Evolutionary conservation across 129 eudicot genomes (phyloP), one percentile per base, ranked within the genome.

Genomic region (Pseudognaphalium luteoalbum): DNA sequence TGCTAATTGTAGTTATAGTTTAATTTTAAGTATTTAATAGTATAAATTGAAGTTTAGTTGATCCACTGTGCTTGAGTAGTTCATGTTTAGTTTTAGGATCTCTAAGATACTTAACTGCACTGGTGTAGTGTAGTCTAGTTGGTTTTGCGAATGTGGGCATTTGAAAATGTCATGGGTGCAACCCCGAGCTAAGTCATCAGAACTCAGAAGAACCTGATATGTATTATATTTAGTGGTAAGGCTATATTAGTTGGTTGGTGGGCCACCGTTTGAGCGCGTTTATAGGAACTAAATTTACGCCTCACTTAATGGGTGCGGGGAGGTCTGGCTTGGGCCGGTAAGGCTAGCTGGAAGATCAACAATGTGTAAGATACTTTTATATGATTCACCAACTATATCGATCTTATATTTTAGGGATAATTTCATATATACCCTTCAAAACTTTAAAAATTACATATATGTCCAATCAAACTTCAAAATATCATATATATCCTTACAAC

Each of bases 81-180:
- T 41, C 47, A 41, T 41, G 44, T 7, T 39, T 1, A 39, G 75
- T 51, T 70, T 32, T 56, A 59, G 22, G 70, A 60, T 74, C 69
- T 15, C 66, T 41, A 41, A 41, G 14, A 41, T 41, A 41, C 4
- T 41, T 41, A n/a, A 12, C 47, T 9, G 47, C 47, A 8, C 3
- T 14, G 14, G 2, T 41, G 47, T 41, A 47, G 54, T 47, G 54
- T 41, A 41, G 47, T 47, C 54, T 3, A 47, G n/a, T 12, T 47
- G 54, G 54, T 47, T 47, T 3, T 14, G 54, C 1, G 12, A n/a
- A 47, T 47, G 54, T 47, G 6, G 54, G 54, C 54, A 47, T 47
- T 47, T 47, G 17, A 5, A 47, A 47, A 9, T 37, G 42, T 37
- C 42, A 37, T 37, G 42, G 42, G 7, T 37, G 0, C 7, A 37